Base-by-base conservation (phyloP, 208 protist species). In the Trypanosoma brucei region DNA sequence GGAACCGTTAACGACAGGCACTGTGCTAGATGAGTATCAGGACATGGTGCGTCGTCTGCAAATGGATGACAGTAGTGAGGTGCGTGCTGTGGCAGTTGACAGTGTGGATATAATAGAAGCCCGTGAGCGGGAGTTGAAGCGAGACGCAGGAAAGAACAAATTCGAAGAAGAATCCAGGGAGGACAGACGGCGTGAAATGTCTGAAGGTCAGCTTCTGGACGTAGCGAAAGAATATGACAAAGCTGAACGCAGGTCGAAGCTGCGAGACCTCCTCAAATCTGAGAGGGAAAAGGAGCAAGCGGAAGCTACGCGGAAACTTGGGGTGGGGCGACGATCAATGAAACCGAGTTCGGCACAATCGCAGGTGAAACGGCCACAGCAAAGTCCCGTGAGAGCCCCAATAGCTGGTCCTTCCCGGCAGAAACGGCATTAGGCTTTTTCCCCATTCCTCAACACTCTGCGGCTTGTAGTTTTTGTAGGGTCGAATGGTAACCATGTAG, bases 201-300 rank as follows among this genome's bases (percentile, higher is more conserved):
- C 72, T 5, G 86, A 95, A 60, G 71, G 84, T 50, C 56, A 72
- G 3, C 78, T 95, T 72, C 62, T 95, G 6, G 86, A 95, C 55
- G 61, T 84, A 39, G 86, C 90, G 3, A 95, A 95, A 70, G 90
- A 95, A 57, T 85, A 68, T 3, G 90, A 95, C 60, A 95, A 93
- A 70, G 85, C 83, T 1, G 86, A 93, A 62, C 79, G 90, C 22
- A 82, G 90, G 5, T 79, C 86, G 7, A 95, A 95, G 56, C 75
- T 95, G 51, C 84, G 84, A 9, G 86, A 95, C 49, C 59, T 95
- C 69, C 70, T 95, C 8, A 93, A 92, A 67, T 79, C 66, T 37
- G 86, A 93, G 49, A 73, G 82, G 6, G 86, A 95, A 46, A 86
- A 78, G 71, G 86, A 92, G 22, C 59, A 78, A 37, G 61, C 76